A percentile compares a stretch with the other conserved stretches of the same genome.
These are phyloP conservation scores for Parachaetomium inaequale DNA, from an alignment of 495 filamentous ascomycete genomes.

Conservation along the genomic window DNA sequence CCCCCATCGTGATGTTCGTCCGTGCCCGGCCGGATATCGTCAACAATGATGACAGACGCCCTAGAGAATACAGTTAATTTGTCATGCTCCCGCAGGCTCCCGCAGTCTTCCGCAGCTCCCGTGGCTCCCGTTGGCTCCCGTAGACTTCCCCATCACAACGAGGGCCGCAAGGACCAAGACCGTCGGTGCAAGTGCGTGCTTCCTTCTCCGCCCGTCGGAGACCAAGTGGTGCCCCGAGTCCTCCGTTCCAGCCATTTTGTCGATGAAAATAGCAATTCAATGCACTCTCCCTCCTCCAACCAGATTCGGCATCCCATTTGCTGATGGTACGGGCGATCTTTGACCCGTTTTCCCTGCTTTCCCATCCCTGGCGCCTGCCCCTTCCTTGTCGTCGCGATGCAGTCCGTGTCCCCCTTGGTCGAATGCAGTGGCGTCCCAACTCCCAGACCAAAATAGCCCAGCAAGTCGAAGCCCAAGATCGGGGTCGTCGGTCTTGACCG, in stretches of 20 bases:
- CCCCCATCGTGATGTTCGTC: slow-evolving; percentile 7
- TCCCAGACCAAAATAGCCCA: neutral
- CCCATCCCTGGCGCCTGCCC: neutral
- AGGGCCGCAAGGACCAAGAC: neutral
- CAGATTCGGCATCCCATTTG: neutral
- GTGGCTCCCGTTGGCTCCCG: neutral
- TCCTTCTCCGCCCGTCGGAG: neutral
- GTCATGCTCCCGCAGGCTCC: neutral
- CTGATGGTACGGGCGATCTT: neutral
- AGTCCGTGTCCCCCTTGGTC: neutral
- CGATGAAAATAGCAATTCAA: neutral
- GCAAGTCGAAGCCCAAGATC: too few species aligned
- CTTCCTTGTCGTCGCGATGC: neutral
- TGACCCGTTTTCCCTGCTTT: neutral
- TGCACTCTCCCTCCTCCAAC: neutral
- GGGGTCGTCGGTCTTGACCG: neutral
- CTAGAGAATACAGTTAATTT: neutral
- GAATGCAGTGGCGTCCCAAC: neutral
- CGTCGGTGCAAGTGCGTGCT: neutral
- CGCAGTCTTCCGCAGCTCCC: too few species aligned
- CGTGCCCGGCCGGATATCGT: neutral
- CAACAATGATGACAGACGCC: neutral
- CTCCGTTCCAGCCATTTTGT: neutral
- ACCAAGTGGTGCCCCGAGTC: neutral
- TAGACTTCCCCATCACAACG: neutral